Percentiles rank a stretch among this genome's conserved stretches.
phyloP scores from a whole-genome alignment of 2,329 filamentous ascomycete species.

The Aquanectria penicillioides region DNA sequence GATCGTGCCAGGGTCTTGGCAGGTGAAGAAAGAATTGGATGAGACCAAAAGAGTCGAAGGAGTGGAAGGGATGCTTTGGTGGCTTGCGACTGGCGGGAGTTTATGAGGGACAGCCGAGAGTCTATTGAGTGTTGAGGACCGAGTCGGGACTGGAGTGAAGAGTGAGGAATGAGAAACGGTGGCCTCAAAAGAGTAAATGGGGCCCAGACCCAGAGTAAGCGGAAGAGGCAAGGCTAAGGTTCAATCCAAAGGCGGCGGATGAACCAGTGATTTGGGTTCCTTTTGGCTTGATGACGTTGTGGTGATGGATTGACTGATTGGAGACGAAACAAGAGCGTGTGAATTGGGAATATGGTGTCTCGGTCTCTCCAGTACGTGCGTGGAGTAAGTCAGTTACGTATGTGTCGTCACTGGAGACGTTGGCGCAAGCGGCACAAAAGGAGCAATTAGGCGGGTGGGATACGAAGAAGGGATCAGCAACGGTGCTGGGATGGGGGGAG shows the following conservation, averaged over 20 bases:
- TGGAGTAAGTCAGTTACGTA: background rate
- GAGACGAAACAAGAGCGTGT: conserved; percentile 5
- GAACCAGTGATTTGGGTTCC: conserved; percentile 14
- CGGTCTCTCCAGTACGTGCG: background rate
- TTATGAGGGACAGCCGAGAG: too few species aligned
- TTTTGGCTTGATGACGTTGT: conserved; percentile 17
- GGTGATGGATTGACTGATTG: conserved; percentile 17
- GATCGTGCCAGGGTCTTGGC: conserved; percentile 32
- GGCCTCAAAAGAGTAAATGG: conserved; percentile 38
- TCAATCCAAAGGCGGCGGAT: conserved; percentile 15
- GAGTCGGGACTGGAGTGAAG: conserved; percentile 28
- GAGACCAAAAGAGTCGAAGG: conserved; percentile 21
- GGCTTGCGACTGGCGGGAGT: conserved; percentile 34
- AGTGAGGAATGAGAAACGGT: conserved; percentile 38
- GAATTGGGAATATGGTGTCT: conserved; percentile 2
- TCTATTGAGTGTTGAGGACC: conserved; percentile 31
- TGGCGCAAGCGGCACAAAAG: conserved; percentile 4
- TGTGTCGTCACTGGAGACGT: conserved; percentile 18
- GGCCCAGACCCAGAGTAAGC: conserved; percentile 33
- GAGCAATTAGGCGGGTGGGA: conserved; percentile 4
- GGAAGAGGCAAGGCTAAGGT: conserved; percentile 32
- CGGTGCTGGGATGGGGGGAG: conserved; percentile 16
- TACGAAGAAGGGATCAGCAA: conserved; percentile 14
- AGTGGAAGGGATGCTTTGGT: conserved; percentile 35
- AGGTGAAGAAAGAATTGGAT: too few species aligned